Evolutionary conservation across 1,284 basidiomycete genomes (phyloP).

Genomic region (Caloboletus firmus): DNA sequence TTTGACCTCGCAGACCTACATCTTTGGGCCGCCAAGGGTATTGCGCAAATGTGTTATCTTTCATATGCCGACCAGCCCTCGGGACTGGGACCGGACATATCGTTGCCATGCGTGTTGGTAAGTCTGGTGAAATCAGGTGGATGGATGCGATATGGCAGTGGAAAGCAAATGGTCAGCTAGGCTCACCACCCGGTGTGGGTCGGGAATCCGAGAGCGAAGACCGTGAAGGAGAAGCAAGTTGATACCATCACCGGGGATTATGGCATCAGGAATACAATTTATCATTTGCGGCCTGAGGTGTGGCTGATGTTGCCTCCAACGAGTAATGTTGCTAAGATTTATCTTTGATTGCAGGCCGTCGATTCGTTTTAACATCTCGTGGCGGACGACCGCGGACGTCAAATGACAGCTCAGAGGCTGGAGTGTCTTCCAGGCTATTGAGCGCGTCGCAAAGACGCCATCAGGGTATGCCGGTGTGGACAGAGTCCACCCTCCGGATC

Average conservation of each 20-base stretch:
- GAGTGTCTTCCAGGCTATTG: slow-evolving; percentile 71
- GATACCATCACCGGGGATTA: slow-evolving; percentile 42
- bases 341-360: slow-evolving; percentile 50
- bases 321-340: not conserved
- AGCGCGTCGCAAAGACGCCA: slow-evolving; percentile 53
- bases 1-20: slow-evolving; percentile 55
- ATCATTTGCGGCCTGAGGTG: slow-evolving; percentile 68
- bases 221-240: slow-evolving; percentile 23
- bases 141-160: slow-evolving; percentile 53
- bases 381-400: slow-evolving; percentile 65
- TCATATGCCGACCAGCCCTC: slow-evolving; percentile 62
- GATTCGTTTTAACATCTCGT: slow-evolving; percentile 71
- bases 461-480: slow-evolving; percentile 60
- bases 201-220: slow-evolving; percentile 22
- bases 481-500: slow-evolving; percentile 43
- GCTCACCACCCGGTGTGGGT: slow-evolving; percentile 54
- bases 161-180: slow-evolving; percentile 44
- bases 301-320: slow-evolving; percentile 10
- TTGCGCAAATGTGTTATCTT: slow-evolving; percentile 66
- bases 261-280: slow-evolving; percentile 40
- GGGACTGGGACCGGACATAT: slow-evolving; percentile 65
- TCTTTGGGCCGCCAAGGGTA: slow-evolving; percentile 65
- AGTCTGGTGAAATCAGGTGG: slow-evolving; percentile 44
- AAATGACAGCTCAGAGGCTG: slow-evolving; percentile 78
- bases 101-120: slow-evolving; percentile 43